Evolutionary conservation across 345 rosid genomes (phyloP).

Genomic region (Gossypium turneri): DNA sequence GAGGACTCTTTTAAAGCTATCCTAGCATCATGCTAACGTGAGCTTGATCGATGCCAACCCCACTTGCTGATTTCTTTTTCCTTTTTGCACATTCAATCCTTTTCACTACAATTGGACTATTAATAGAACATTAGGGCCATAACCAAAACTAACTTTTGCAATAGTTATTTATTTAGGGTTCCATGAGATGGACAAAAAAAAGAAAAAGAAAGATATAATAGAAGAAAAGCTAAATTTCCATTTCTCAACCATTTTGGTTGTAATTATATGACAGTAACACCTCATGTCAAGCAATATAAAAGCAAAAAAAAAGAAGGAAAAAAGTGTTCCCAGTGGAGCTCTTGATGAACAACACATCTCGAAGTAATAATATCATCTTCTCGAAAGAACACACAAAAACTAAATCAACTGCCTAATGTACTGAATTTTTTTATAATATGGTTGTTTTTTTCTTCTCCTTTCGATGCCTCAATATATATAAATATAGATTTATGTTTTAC

Average conservation of each 20-base stretch:
- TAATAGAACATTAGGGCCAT: neutral
- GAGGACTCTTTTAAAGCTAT: neutral
- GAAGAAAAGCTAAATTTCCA: neutral
- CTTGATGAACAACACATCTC: neutral
- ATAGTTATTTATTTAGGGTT: neutral
- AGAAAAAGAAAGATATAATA: neutral
- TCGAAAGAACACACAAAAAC: neutral
- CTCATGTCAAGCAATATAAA: neutral
- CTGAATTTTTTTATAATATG: neutral
- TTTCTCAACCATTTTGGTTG: conserved; percentile 11
- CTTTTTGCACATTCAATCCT: neutral
- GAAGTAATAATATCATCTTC: conserved; percentile 12
- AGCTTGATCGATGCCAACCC: conserved; percentile 9
- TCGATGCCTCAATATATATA: neutral
- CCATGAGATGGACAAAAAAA: neutral
- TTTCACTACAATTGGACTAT: neutral
- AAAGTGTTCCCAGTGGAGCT: neutral
- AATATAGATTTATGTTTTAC: neutral
- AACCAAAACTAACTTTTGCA: neutral
- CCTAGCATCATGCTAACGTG: neutral
- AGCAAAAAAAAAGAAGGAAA: neutral
- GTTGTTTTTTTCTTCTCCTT: neutral
- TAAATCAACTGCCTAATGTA: neutral
- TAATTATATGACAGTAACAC: neutral
- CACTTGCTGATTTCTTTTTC: neutral